Base-by-base conservation (phyloP, 345 rosid species). In the Euphorbia pulcherrima region DNA sequence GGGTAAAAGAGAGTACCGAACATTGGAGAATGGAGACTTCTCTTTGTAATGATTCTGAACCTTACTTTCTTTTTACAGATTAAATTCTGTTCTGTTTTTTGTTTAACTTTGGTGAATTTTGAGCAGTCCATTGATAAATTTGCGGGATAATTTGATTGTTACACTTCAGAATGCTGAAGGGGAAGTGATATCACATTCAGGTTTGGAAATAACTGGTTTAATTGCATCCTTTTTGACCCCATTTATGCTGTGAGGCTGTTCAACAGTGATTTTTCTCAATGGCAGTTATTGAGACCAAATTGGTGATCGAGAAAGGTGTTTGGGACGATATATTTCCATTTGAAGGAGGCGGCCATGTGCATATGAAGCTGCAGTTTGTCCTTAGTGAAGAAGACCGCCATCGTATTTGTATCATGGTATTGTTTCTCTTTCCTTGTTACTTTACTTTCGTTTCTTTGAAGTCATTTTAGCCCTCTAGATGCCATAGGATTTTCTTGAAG, bases 321-420 rank as follows among this genome's bases (percentile, higher is more conserved):
- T 85, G 92, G 94, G 90, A 88, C 68, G 87, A 87, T 59, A 68
- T 69, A 9, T 76, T 93, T 83, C 77, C 68, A 44, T 78, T 89
- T 33, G 84, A 89, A 77, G 96, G 89, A 69, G 87, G 90, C 28
- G 90, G 98, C 59, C 74, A 79, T 57, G 83, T 89, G 68, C 90
- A 82, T 29, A 60, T 93, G 91, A 89, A 83, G 80, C 63, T 93
- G 86, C 91, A 78, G 76, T 90, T 93, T 78, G 59, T 85, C 73
- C 94, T 90, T 60, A 90, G 78, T 17, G 96, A 93, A 72, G 90
- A 89, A 64, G 98, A 90, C 68, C 84, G 88, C 60, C 78, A 77
- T 16, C 85, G 85, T 56, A 86, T 93, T 21, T 88, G 89, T 47
- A 63, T 55, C 60, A 75, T 87, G 94, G 98, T 90, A 84, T n/a